Conservation (phyloP, 306 rosid genomes). For the Prunus salicina region DNA sequence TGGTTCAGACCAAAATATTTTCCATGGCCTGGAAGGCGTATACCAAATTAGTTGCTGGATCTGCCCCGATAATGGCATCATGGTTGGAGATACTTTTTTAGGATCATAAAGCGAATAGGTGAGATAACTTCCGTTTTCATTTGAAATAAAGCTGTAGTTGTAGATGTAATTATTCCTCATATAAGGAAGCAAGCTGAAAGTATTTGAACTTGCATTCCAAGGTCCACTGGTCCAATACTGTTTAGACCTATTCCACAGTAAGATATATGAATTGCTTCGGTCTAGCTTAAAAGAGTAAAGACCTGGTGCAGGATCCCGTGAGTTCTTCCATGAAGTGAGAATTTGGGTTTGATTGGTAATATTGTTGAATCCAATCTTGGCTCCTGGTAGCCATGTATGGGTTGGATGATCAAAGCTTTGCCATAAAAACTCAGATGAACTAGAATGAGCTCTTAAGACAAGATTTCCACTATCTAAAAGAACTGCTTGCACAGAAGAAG, state of each 20-base stretch:
- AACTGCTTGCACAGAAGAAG: not conserved
- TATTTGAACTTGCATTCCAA: slow-evolving; percentile 34
- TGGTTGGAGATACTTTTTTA: slow-evolving; percentile 9
- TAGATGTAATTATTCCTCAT: not conserved
- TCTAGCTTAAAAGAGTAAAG: slow-evolving; percentile 37
- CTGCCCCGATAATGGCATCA: slow-evolving; percentile 22
- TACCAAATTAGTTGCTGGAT: too few relatives aligned
- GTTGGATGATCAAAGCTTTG: not conserved
- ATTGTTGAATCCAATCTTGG: slow-evolving; percentile 16
- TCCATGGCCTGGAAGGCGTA: slow-evolving; percentile 13
- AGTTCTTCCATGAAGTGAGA: slow-evolving; percentile 57
- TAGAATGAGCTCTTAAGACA: not conserved
- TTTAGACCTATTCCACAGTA: slow-evolving; percentile 40
- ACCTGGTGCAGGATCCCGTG: slow-evolving; percentile 39
- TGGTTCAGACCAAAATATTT: slow-evolving; percentile 44
- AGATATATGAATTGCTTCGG: slow-evolving; percentile 21
- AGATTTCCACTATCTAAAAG: slow-evolving; percentile 10
- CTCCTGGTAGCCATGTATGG: slow-evolving; percentile 20
- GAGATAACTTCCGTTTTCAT: slow-evolving; percentile 49
- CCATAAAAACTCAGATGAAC: not conserved
- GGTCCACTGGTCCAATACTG: slow-evolving; percentile 14
- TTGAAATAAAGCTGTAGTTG: slow-evolving; percentile 34
- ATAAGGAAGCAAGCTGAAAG: not conserved
- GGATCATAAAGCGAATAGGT: slow-evolving; percentile 29
- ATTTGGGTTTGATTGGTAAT: slow-evolving; percentile 38